Conservation (phyloP, 2,329 filamentous ascomycete species). For the Claviceps arundinis region DNA sequence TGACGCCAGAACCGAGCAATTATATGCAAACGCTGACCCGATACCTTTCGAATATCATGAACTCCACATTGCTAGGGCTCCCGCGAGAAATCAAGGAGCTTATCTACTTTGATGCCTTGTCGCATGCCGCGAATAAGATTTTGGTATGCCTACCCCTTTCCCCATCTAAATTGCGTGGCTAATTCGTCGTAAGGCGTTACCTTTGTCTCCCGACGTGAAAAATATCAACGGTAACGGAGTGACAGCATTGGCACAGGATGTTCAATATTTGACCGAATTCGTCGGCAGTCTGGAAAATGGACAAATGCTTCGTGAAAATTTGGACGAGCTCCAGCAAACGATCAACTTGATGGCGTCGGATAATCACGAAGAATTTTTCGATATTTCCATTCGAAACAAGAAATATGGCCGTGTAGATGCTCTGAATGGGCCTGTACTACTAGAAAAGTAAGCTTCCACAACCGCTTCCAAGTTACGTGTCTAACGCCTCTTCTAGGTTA, state of each 20-base stretch:
- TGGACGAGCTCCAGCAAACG: conserved; percentile 90
- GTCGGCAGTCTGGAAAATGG: conserved; percentile 74
- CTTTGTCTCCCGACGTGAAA: conserved; percentile 65
- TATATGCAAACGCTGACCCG: conserved; percentile 93
- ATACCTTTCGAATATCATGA: conserved; percentile 94
- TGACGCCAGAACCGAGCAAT: conserved; percentile 63
- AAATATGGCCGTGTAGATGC: conserved; percentile 91
- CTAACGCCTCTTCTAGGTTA: conserved; percentile 34
- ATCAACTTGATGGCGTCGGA: conserved; percentile 76
- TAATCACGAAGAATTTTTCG: conserved; percentile 94
- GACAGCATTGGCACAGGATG: conserved; percentile 66
- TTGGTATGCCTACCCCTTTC: conserved; percentile 32
- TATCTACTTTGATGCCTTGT: conserved; percentile 93
- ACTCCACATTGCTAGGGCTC: conserved; percentile 80
- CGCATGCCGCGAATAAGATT: conserved; percentile 78
- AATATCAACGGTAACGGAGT: conserved; percentile 83
- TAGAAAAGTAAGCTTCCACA: conserved; percentile 66
- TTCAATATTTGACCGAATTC: conserved; percentile 71
- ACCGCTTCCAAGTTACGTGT: background rate
- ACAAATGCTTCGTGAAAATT: conserved; percentile 72
- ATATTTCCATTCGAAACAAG: conserved; percentile 76
- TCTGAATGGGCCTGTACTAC: conserved; percentile 69
- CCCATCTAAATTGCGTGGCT: conserved; percentile 2
- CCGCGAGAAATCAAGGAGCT: conserved; percentile 93
- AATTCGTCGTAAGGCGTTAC: conserved; percentile 45